Percentiles rank a stretch among this genome's conserved stretches.
phyloP scores from a whole-genome alignment of 805 yeast species.

The Grigorovia transvaalensis region DNA sequence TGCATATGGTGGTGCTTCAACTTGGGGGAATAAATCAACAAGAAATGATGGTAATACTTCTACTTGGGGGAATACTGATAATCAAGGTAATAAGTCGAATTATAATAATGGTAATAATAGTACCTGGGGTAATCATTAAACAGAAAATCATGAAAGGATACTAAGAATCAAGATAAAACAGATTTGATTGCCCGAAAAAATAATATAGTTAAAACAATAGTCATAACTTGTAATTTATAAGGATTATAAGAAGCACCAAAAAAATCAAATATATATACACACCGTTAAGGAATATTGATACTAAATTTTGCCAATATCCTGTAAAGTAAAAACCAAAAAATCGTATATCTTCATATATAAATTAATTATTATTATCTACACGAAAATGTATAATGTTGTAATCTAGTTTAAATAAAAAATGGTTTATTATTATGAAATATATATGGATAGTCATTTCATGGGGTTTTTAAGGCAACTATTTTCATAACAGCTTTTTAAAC shows the following conservation, averaged over 20 bases:
- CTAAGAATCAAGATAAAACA: background rate
- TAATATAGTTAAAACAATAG: background rate
- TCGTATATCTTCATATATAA: background rate
- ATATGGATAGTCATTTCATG: background rate
- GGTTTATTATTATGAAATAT: background rate
- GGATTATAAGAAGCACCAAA: too few relatives aligned
- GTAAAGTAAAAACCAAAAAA: background rate
- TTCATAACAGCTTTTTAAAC: too few relatives aligned
- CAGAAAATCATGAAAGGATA: background rate
- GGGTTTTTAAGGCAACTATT: too few relatives aligned
- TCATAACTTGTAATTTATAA: background rate
- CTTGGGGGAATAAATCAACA: constrained; percentile 27
- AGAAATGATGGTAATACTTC: constrained; percentile 31
- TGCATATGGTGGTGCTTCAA: constrained; percentile 30
- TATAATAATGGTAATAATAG: constrained; percentile 19
- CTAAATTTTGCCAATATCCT: background rate
- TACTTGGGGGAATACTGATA: constrained; percentile 29
- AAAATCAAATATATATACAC: background rate
- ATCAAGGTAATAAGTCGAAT: constrained; percentile 18
- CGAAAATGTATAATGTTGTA: background rate
- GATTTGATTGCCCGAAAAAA: background rate
- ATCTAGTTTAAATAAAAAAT: background rate
- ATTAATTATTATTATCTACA: background rate
- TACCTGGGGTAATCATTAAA: constrained; percentile 25
- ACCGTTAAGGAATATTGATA: background rate